phyloP scores from a whole-genome alignment of 2,329 filamentous ascomycete genomes.

The Dothistroma pini region DNA sequence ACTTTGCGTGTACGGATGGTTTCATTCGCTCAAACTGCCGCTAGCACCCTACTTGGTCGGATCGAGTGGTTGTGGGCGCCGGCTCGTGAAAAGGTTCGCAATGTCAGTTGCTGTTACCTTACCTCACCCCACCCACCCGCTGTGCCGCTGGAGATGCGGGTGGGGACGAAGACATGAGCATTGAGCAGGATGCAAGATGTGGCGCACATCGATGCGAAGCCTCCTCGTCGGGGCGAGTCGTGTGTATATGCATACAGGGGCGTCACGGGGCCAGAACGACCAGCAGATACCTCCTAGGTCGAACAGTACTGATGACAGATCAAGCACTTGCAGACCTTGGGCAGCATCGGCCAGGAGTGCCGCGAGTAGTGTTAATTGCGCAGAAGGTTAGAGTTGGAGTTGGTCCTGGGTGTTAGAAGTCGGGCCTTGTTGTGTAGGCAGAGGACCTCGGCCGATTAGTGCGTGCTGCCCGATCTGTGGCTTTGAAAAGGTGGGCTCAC shows the following conservation, averaged over 20 bases:
- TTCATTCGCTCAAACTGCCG: conserved; percentile 2
- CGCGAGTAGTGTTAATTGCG: background rate
- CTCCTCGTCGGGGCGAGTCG: background rate
- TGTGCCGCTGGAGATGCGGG: background rate
- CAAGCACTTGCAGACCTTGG: background rate
- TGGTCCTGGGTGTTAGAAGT: background rate
- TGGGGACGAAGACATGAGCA: background rate
- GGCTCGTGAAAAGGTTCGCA: background rate
- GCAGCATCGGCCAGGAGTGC: no score
- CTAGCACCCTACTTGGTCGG: background rate
- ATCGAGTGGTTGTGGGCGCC: background rate
- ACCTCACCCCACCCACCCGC: background rate
- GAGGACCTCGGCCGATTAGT: no score
- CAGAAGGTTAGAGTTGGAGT: background rate
- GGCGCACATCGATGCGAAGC: background rate
- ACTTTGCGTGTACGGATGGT: background rate
- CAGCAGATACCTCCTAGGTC: no score
- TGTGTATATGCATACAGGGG: background rate
- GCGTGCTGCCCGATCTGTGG: background rate
- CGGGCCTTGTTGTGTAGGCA: no score
- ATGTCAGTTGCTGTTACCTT: background rate
- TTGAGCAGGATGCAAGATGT: background rate
- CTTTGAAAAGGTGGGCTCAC: no score
- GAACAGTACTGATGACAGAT: background rate
- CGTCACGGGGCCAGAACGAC: background rate